A percentile compares a stretch with the other conserved stretches of the same genome.
Conservation (phyloP, 352 stramenopile genomes). For the Globisporangium middletonii region DNA sequence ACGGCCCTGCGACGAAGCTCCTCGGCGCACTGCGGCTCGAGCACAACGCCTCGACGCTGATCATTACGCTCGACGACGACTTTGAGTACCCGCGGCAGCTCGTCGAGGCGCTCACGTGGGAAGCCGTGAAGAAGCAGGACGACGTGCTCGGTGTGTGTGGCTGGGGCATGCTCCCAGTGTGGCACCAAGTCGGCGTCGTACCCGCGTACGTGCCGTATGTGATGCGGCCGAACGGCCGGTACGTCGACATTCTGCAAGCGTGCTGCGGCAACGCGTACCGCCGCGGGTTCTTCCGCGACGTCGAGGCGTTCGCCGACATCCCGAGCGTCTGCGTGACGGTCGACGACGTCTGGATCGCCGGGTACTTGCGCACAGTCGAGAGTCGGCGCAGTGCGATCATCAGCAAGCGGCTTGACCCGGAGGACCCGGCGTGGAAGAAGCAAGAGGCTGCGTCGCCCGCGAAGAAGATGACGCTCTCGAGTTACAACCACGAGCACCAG, state of each 20-base stretch:
- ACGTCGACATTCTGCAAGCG: constrained; percentile 71
- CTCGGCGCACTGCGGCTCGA: constrained; percentile 60
- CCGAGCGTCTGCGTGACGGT: constrained; percentile 68
- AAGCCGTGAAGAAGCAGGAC: constrained; percentile 46
- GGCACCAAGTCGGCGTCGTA: constrained; percentile 66
- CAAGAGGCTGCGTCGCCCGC: constrained; percentile 35
- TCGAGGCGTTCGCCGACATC: constrained; percentile 64
- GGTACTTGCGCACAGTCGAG: constrained; percentile 69
- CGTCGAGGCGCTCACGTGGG: constrained; percentile 63
- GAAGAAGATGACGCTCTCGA: constrained; percentile 69
- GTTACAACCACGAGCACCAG: constrained; percentile 75
- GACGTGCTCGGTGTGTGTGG: constrained; percentile 68
- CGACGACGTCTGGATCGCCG: constrained; percentile 80
- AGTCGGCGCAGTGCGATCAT: constrained; percentile 52
- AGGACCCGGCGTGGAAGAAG: constrained; percentile 62
- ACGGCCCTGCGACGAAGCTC: constrained; percentile 75
- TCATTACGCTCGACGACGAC: constrained; percentile 82
- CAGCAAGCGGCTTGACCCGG: constrained; percentile 71
- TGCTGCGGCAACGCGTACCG: constrained; percentile 72
- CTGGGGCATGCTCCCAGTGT: constrained; percentile 76
- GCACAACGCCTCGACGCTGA: constrained; percentile 49
- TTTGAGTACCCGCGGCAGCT: constrained; percentile 68
- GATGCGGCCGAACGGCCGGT: constrained; percentile 62
- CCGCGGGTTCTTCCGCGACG: constrained; percentile 65
- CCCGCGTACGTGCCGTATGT: constrained; percentile 81